Percentiles rank a stretch among this genome's conserved stretches.
These are phyloP conservation scores for Sporothrix dimorphospora DNA, from an alignment of 2,329 filamentous ascomycete species.

Conservation along the genomic window DNA sequence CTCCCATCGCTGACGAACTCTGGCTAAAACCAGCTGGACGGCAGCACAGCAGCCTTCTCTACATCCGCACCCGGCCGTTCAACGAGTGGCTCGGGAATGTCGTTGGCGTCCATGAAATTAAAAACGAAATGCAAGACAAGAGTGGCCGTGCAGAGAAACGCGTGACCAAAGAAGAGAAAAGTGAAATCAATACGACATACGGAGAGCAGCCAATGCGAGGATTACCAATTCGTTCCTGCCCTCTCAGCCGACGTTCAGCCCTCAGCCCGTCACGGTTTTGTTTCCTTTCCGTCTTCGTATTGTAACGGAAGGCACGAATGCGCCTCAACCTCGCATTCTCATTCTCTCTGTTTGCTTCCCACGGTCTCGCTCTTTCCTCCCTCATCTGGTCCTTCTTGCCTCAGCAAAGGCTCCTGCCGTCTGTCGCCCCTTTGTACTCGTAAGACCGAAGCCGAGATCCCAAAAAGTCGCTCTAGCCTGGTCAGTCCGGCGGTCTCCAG, in stretches of 20 bases:
- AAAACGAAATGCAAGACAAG: neutral
- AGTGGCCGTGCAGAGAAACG: neutral
- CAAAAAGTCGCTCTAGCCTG: slow-evolving; percentile 24
- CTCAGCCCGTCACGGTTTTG: neutral
- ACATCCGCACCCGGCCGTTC: neutral
- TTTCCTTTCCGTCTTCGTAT: neutral
- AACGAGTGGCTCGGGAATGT: neutral
- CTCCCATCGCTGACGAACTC: slow-evolving; percentile 2
- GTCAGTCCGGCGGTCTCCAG: neutral
- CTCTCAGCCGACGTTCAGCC: neutral
- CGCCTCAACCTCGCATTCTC: neutral
- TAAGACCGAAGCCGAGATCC: slow-evolving; percentile 7
- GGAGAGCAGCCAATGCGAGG: neutral
- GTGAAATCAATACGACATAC: neutral
- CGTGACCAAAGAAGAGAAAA: neutral
- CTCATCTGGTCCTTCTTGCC: neutral
- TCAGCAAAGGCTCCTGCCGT: neutral
- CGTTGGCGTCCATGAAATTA: slow-evolving; percentile 1
- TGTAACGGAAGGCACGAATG: neutral
- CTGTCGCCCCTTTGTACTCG: slow-evolving; percentile 21
- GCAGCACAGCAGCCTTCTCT: neutral
- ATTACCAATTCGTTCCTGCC: slow-evolving; percentile 10
- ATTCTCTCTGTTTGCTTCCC: neutral
- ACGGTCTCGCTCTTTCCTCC: neutral
- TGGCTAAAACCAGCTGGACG: neutral